Conservation (phyloP, 2,329 filamentous ascomycete genomes). For the Aspergillus tanneri region DNA sequence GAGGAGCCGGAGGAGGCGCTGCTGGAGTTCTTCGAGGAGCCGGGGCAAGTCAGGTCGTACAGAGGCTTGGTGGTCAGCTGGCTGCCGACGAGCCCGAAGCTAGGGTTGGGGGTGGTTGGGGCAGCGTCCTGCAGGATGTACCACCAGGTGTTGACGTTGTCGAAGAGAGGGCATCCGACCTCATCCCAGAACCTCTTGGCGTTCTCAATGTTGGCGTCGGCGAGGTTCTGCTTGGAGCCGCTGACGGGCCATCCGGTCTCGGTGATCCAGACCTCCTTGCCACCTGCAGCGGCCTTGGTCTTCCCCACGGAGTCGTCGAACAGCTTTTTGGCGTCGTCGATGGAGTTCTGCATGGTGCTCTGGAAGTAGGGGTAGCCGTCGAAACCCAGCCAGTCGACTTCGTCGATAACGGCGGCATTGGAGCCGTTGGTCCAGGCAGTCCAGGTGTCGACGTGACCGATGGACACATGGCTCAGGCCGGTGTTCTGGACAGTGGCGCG, state of each 20-base stretch:
- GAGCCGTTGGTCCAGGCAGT: slow-evolving; percentile 71
- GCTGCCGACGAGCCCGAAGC: slow-evolving; percentile 41
- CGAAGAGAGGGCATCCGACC: slow-evolving; percentile 65
- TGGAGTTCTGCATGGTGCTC: slow-evolving; percentile 63
- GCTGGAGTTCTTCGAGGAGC: slow-evolving; percentile 18
- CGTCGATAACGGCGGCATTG: slow-evolving; percentile 68
- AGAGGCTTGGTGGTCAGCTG: slow-evolving; percentile 37
- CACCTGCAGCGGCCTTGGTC: slow-evolving; percentile 58
- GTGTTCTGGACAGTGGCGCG: slow-evolving; percentile 64
- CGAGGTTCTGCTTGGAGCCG: slow-evolving; percentile 62
- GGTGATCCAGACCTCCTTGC: slow-evolving; percentile 79
- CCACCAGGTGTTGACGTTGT: slow-evolving; percentile 45
- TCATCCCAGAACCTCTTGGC: slow-evolving; percentile 78
- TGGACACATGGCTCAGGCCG: slow-evolving; percentile 49
- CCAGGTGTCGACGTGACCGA: slow-evolving; percentile 92
- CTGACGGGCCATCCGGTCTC: slow-evolving; percentile 85
- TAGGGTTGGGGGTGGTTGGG: slow-evolving; percentile 33
- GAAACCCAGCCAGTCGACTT: slow-evolving; percentile 75
- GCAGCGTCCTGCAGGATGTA: slow-evolving; percentile 42
- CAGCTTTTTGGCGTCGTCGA: slow-evolving; percentile 62
- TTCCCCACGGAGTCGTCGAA: slow-evolving; percentile 67
- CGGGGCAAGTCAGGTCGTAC: slow-evolving; percentile 39
- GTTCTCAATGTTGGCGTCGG: slow-evolving; percentile 63
- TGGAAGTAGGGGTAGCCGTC: slow-evolving; percentile 86
- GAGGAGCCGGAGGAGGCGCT: slow-evolving; percentile 19